Conservation (phyloP, 805 yeast genomes). For the Cyberlindnera meyerae region DNA sequence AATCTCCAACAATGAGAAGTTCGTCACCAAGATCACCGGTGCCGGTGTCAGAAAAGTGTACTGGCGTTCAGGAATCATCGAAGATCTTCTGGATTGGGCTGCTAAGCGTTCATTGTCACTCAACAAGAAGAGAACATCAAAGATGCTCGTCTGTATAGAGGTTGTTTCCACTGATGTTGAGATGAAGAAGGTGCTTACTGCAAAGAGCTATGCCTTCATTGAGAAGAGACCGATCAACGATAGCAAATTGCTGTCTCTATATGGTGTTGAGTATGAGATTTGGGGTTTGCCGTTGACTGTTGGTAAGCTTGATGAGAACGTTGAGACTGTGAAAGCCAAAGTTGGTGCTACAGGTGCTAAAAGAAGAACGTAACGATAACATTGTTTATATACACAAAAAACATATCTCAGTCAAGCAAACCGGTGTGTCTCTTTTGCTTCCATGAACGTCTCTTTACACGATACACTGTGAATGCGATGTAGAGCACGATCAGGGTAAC, state of each 20-base stretch:
- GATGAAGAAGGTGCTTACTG: constrained; percentile 33
- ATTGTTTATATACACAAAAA: not conserved
- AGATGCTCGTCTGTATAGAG: constrained; percentile 40
- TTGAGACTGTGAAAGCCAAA: constrained; percentile 15
- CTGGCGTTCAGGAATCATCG: constrained; percentile 55
- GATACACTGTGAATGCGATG: constrained; percentile 23
- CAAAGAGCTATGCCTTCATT: constrained; percentile 40
- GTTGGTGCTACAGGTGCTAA: constrained; percentile 21
- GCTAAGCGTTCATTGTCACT: constrained; percentile 41
- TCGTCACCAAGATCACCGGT: constrained; percentile 50
- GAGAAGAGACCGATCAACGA: constrained; percentile 15
- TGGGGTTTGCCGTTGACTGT: constrained; percentile 25
- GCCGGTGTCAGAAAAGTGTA: constrained; percentile 67
- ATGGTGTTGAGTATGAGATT: constrained; percentile 19
- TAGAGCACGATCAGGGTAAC: constrained; percentile 26
- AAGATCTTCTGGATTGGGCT: constrained; percentile 61
- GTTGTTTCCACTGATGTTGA: constrained; percentile 47
- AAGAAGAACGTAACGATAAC: constrained; percentile 3
- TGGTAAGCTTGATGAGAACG: constrained; percentile 6
- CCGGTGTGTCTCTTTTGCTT: constrained; percentile 23
- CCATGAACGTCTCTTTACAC: constrained; percentile 23
- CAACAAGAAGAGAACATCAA: constrained; percentile 29
- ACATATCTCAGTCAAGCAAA: constrained; percentile 17
- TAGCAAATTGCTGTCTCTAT: constrained; percentile 13
- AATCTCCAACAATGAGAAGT: constrained; percentile 35